Percentiles rank a stretch among this genome's conserved stretches.
Evolutionary conservation across 495 filamentous ascomycete species (phyloP).

Genomic region (Pyrenula aspistea): DNA sequence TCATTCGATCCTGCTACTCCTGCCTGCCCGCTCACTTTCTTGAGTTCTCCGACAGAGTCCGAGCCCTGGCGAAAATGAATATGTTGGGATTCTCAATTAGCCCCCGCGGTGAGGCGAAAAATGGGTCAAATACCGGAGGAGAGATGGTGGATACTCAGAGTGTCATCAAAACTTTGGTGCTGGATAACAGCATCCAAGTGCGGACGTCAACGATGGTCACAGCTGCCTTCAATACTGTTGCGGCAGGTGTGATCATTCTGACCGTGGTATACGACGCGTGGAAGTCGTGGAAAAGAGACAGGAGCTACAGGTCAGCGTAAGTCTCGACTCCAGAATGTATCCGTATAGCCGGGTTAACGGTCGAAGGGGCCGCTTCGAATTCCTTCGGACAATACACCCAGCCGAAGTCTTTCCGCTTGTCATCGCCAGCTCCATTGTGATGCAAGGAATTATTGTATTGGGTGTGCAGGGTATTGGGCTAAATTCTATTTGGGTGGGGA

Average conservation of each 20-base stretch:
- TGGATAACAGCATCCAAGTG: neutral
- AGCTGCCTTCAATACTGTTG: conserved; percentile 8
- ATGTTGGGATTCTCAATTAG: neutral
- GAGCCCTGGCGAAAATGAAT: neutral
- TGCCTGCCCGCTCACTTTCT: neutral
- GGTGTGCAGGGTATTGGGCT: conserved; percentile 13
- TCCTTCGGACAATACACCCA: conserved; percentile 15
- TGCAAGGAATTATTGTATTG: conserved; percentile 22
- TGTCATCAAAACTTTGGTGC: neutral
- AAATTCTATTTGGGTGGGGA: conserved; percentile 4
- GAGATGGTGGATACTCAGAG: neutral
- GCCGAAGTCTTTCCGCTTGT: conserved; percentile 23
- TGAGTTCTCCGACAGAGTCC: neutral
- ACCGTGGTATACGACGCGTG: conserved; percentile 6
- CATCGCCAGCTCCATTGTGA: conserved; percentile 18
- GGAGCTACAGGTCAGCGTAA: neutral
- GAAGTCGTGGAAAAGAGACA: conserved; percentile 1
- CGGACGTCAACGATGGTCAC: conserved; percentile 5
- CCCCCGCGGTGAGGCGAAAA: neutral
- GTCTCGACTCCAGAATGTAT: no score
- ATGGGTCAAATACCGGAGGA: neutral
- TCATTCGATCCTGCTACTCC: neutral
- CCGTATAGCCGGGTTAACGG: neutral
- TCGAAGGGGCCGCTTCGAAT: neutral
- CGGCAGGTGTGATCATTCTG: conserved; percentile 7